Evolutionary conservation across 2,329 filamentous ascomycete species (phyloP).

Genomic region (Calycina herbarum): DNA sequence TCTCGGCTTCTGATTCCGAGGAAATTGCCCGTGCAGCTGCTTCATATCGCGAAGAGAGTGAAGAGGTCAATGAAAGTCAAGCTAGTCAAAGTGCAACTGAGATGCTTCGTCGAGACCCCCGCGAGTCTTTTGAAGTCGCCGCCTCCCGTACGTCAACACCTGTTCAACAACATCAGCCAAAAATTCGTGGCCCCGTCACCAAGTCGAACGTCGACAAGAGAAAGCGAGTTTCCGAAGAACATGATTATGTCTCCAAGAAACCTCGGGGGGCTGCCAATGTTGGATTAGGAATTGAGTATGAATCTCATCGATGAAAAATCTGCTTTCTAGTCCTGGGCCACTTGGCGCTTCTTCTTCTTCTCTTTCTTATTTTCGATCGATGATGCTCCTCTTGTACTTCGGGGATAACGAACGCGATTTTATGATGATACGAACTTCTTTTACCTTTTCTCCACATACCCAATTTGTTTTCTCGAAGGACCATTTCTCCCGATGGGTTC

Average conservation of each 20-base stretch:
- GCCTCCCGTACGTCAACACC: slow-evolving; percentile 35
- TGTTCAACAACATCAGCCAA: slow-evolving; percentile 55
- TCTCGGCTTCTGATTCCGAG: slow-evolving; percentile 64
- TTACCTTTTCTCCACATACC: background rate
- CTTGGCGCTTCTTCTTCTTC: background rate
- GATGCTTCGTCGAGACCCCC: slow-evolving; percentile 64
- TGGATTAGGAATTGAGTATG: slow-evolving; percentile 55
- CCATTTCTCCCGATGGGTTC: background rate
- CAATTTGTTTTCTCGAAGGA: background rate
- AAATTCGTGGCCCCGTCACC: slow-evolving; percentile 61
- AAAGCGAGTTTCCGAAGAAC: slow-evolving; percentile 26
- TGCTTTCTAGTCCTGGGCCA: background rate
- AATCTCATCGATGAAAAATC: slow-evolving; percentile 15
- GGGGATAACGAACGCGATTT: background rate
- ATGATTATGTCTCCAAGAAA: slow-evolving; percentile 45
- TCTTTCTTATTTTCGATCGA: background rate
- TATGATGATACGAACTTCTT: background rate
- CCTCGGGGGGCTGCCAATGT: slow-evolving; percentile 48
- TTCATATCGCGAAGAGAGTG: slow-evolving; percentile 47
- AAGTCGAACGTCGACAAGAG: slow-evolving; percentile 50
- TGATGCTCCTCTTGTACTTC: background rate
- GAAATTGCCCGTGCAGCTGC: slow-evolving; percentile 55
- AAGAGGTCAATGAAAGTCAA: slow-evolving; percentile 70
- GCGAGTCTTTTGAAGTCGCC: slow-evolving; percentile 40
- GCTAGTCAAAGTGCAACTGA: slow-evolving; percentile 76